Percentiles rank a stretch among this genome's conserved stretches.
Evolutionary conservation across 495 filamentous ascomycete species (phyloP).

Genomic region (Polyplosphaeria fusca): DNA sequence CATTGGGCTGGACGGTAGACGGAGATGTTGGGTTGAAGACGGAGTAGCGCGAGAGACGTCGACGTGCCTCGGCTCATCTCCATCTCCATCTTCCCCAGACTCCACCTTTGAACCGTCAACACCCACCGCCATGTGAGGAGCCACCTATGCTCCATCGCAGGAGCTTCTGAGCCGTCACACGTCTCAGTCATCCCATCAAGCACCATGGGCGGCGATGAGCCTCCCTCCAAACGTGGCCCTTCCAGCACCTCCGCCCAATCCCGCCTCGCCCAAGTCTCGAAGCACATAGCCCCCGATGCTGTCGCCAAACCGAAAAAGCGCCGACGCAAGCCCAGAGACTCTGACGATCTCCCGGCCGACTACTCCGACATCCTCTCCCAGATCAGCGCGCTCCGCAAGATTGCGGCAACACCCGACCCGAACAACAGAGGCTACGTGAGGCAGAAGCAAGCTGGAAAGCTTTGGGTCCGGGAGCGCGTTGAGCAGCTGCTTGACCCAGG

Average conservation of each 20-base stretch:
- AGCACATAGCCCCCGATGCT: constrained; percentile 19
- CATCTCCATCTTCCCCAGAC: constrained; percentile 6
- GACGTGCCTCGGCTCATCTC: constrained; percentile 24
- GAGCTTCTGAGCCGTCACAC: constrained; percentile 1
- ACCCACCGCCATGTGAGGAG: constrained; percentile 20
- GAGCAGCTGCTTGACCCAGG: constrained; percentile 53
- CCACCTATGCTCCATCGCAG: neutral
- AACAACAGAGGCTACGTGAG: constrained; percentile 55
- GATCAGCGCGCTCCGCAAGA: constrained; percentile 48
- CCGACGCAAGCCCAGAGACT: constrained; percentile 11
- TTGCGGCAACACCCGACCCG: constrained; percentile 53
- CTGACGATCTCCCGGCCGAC: constrained; percentile 51
- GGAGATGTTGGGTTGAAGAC: too few species aligned
- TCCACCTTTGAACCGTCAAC: neutral
- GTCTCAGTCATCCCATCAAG: neutral
- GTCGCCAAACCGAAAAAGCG: constrained; percentile 10
- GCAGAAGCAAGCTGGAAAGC: constrained; percentile 61
- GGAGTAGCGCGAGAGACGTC: neutral
- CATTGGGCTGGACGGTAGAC: too few species aligned
- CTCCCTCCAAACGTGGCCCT: neutral
- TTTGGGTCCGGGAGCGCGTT: constrained; percentile 63
- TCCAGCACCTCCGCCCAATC: constrained; percentile 19
- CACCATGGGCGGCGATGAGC: constrained; percentile 18
- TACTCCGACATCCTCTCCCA: constrained; percentile 59
- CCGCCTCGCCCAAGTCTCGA: constrained; percentile 29